Evolutionary conservation across 345 rosid species (phyloP).

Genomic region (Psidium friedrichsthalianum): DNA sequence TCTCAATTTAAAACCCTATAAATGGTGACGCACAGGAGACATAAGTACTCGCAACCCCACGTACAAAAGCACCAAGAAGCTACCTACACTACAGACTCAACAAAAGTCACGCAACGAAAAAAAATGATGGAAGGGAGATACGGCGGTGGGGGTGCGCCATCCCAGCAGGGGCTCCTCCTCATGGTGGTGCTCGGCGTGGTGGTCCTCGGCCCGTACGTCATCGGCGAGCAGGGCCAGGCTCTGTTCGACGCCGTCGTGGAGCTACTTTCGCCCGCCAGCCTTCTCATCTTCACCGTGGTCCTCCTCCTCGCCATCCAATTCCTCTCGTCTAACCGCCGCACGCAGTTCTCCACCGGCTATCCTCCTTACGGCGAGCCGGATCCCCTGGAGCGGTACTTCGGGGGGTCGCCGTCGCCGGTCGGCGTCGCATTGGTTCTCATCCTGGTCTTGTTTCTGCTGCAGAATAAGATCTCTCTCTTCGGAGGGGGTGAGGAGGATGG

Average conservation of each 20-base stretch:
- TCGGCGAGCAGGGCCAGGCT: slow-evolving; percentile 7
- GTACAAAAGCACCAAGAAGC: not conserved
- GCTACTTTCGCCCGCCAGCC: slow-evolving; percentile 9
- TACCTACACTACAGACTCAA: not conserved
- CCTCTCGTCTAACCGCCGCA: slow-evolving; percentile 5
- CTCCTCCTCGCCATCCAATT: slow-evolving; percentile 12
- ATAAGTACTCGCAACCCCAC: not conserved
- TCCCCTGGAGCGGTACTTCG: not conserved
- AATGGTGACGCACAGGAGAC: not conserved
- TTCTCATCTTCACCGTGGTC: slow-evolving; percentile 1
- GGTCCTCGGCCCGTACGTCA: slow-evolving; percentile 2
- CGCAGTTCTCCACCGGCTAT: not conserved
- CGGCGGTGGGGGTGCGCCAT: not conserved
- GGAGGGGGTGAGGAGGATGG: slow-evolving; percentile 4
- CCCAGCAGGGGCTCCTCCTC: slow-evolving; percentile 7
- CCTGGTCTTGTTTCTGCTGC: slow-evolving; percentile 5
- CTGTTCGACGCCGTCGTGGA: not conserved
- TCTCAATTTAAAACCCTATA: not conserved
- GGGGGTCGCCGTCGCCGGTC: slow-evolving; percentile 2
- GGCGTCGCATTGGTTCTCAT: slow-evolving; percentile 7
- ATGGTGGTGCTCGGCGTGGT: slow-evolving; percentile 3
- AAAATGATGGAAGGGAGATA: slow-evolving; percentile 1
- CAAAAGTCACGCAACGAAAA: not conserved
- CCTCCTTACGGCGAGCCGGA: not conserved
- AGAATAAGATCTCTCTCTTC: slow-evolving; percentile 6